These are phyloP conservation scores for Eimeria praecox DNA, from an alignment of 169 alveolate species.

Conservation along the genomic window DNA sequence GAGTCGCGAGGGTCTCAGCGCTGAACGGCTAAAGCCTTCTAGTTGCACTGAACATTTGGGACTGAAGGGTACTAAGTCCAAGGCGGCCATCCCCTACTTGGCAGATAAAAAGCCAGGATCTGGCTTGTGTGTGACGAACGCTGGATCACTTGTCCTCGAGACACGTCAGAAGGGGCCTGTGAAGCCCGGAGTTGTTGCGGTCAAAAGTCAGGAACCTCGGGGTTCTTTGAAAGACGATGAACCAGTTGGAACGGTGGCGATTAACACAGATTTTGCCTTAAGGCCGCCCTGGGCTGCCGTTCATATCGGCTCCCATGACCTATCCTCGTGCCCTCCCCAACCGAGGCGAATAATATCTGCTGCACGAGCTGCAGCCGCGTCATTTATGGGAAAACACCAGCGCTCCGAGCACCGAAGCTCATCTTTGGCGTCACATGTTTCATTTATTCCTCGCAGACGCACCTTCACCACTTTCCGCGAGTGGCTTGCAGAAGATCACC, in stretches of 20 bases:
- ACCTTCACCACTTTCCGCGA: slow-evolving; percentile 69
- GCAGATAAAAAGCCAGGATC: not conserved
- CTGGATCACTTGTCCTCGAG: not conserved
- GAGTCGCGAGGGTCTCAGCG: not conserved
- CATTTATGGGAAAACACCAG: not conserved
- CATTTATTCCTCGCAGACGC: slow-evolving; percentile 50
- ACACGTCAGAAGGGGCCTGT: not conserved
- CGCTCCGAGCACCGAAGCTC: slow-evolving; percentile 14
- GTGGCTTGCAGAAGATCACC: slow-evolving; percentile 69
- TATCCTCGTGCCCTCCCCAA: slow-evolving; percentile 52
- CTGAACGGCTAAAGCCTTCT: not conserved
- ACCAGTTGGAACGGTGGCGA: slow-evolving; percentile 19
- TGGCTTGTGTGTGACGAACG: not conserved
- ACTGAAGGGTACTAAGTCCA: not conserved
- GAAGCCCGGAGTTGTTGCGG: not conserved
- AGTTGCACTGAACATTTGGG: slow-evolving; percentile 2
- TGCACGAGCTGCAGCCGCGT: slow-evolving; percentile 14
- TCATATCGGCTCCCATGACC: slow-evolving; percentile 64
- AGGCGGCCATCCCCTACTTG: not conserved
- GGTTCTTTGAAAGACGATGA: not conserved
- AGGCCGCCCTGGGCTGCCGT: slow-evolving; percentile 65
- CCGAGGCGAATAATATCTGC: not conserved
- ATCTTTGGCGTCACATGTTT: not conserved
- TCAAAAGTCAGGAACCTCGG: not conserved
- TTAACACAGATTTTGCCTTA: slow-evolving; percentile 25